phyloP scores from a whole-genome alignment of 345 rosid species.

The Alliaria petiolata region DNA sequence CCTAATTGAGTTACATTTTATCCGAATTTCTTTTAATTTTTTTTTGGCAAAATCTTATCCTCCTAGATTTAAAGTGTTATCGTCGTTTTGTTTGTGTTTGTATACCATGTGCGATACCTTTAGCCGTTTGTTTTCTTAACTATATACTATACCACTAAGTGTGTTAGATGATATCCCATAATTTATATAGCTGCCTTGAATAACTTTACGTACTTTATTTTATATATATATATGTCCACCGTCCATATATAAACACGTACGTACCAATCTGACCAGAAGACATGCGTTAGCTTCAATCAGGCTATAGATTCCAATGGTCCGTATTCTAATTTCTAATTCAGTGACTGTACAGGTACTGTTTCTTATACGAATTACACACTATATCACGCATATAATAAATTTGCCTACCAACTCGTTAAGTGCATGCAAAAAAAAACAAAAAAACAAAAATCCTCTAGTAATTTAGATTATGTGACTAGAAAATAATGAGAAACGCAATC shows the following conservation, averaged over 20 bases:
- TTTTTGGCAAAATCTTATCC: slow-evolving; percentile 25
- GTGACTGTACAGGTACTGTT: slow-evolving; percentile 1
- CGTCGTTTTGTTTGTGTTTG: slow-evolving; percentile 29
- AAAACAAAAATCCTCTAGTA: not conserved
- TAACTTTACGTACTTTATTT: not conserved
- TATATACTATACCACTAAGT: not conserved
- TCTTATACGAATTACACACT: slow-evolving; percentile 9
- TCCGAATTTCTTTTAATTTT: not conserved
- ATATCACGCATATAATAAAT: not conserved
- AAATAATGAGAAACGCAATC: not conserved
- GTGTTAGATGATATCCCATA: slow-evolving; percentile 8
- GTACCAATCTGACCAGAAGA: slow-evolving; percentile 19
- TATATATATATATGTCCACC: not conserved
- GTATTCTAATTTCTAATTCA: not conserved
- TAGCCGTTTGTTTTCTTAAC: slow-evolving; percentile 4
- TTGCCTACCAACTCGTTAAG: not conserved
- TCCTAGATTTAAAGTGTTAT: slow-evolving; percentile 11
- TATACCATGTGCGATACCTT: slow-evolving; percentile 16
- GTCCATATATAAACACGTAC: slow-evolving; percentile 23
- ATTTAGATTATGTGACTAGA: not conserved
- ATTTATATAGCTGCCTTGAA: not conserved
- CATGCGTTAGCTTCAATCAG: slow-evolving; percentile 8
- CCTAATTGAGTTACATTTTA: slow-evolving; percentile 24
- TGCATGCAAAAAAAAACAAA: not conserved
- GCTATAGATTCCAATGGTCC: slow-evolving; percentile 17